Conservation (phyloP, 116 monocot genomes). For the Iris pallida region DNA sequence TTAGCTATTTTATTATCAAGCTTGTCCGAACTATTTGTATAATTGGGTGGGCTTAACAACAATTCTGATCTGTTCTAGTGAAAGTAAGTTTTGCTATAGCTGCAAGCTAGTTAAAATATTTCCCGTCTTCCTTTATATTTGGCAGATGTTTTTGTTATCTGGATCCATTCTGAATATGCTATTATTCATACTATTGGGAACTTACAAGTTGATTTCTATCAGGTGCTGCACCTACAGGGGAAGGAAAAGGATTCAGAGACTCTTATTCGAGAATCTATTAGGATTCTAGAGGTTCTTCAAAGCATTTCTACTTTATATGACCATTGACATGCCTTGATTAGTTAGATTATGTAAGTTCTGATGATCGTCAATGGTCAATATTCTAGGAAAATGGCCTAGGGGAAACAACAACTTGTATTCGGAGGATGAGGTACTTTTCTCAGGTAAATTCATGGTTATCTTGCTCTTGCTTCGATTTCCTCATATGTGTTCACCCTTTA, state of each 20-base stretch:
- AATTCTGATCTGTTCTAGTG: too few relatives aligned
- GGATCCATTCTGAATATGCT: too few relatives aligned
- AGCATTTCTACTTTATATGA: slow-evolving; percentile 3
- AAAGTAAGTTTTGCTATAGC: too few relatives aligned
- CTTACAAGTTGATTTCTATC: slow-evolving; percentile 8
- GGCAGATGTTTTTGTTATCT: too few relatives aligned
- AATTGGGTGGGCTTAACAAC: too few relatives aligned
- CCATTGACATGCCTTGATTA: not conserved
- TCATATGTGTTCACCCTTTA: too few relatives aligned
- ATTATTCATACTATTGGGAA: slow-evolving; percentile 1
- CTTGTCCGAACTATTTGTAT: too few relatives aligned
- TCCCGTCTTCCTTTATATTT: too few relatives aligned
- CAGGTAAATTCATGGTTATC: slow-evolving; percentile 33
- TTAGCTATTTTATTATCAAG: too few relatives aligned
- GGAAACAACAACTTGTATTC: slow-evolving; percentile 51
- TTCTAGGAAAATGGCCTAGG: slow-evolving; percentile 66
- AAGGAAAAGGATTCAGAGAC: slow-evolving; percentile 70
- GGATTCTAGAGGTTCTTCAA: slow-evolving; percentile 73
- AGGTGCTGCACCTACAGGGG: slow-evolving; percentile 77
- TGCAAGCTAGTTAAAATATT: too few relatives aligned
- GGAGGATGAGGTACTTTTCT: slow-evolving; percentile 67
- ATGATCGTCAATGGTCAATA: not conserved
- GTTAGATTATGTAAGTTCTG: not conserved
- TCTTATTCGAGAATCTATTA: slow-evolving; percentile 80
- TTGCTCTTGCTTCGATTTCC: not conserved